A percentile compares a stretch with the other conserved stretches of the same genome.
phyloP scores from a whole-genome alignment of 2,329 filamentous ascomycete species.

The Calonectria pseudoreteaudii region DNA sequence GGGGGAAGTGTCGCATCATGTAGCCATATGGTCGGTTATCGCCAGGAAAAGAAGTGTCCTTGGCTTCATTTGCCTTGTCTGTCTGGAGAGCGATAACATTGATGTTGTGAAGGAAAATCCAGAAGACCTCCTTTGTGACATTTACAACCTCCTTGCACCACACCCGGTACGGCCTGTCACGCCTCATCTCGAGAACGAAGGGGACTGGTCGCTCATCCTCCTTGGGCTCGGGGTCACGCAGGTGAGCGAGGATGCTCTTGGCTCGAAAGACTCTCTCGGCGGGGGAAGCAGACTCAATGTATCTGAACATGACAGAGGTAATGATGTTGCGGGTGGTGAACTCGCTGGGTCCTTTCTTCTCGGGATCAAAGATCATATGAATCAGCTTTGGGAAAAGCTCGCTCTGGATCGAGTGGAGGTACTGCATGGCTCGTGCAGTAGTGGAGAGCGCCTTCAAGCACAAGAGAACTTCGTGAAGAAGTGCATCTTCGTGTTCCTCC shows the following conservation, averaged over 20 bases:
- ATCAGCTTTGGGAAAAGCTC: slow-evolving; percentile 88
- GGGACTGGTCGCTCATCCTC: slow-evolving; percentile 82
- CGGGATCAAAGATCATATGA: slow-evolving; percentile 94
- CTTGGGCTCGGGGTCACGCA: slow-evolving; percentile 81
- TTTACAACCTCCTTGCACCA: slow-evolving; percentile 95
- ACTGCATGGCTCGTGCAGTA: slow-evolving; percentile 85
- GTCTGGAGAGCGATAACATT: slow-evolving; percentile 82
- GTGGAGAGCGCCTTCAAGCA: slow-evolving; percentile 96
- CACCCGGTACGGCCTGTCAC: slow-evolving; percentile 86
- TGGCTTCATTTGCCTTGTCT: slow-evolving; percentile 47
- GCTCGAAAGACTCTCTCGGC: slow-evolving; percentile 76
- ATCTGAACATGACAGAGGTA: slow-evolving; percentile 88
- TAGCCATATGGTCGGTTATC: slow-evolving; percentile 64
- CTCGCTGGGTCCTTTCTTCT: slow-evolving; percentile 96
- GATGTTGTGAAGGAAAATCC: slow-evolving; percentile 96
- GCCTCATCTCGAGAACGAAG: slow-evolving; percentile 91
- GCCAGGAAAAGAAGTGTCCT: slow-evolving; percentile 46
- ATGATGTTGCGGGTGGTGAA: slow-evolving; percentile 94
- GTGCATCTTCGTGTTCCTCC: slow-evolving; percentile 94
- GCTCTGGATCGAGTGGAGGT: slow-evolving; percentile 82
- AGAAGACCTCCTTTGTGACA: slow-evolving; percentile 98
- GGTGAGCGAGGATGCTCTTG: slow-evolving; percentile 78
- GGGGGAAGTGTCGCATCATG: slow-evolving; percentile 82
- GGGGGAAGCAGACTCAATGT: slow-evolving; percentile 76
- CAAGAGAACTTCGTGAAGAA: slow-evolving; percentile 91